Evolutionary conservation across 2,329 filamentous ascomycete genomes (phyloP).

Genomic region (Truncatella angustata): DNA sequence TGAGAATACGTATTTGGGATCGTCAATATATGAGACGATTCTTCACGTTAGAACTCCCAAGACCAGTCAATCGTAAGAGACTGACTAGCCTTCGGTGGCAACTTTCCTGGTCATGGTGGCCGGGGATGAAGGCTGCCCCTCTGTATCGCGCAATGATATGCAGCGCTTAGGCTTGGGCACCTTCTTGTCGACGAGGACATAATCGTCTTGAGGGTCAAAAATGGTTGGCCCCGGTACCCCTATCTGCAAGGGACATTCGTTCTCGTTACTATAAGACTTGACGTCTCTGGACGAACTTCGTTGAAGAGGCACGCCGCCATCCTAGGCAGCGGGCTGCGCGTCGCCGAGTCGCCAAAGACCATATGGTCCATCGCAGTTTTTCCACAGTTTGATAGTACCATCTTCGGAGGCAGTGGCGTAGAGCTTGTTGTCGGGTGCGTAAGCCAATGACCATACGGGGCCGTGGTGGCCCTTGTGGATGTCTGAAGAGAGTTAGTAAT

Average conservation of each 20-base stretch:
- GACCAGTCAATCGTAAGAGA: too few relatives aligned
- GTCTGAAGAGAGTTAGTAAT: slow-evolving; percentile 49
- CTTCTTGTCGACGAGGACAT: too few relatives aligned
- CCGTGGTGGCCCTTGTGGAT: slow-evolving; percentile 96
- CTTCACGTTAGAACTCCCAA: too few relatives aligned
- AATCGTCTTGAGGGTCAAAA: too few relatives aligned
- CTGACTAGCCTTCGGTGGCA: too few relatives aligned
- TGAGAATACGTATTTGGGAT: too few relatives aligned
- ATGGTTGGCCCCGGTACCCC: too few relatives aligned
- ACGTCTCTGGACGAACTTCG: background rate
- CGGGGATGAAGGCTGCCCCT: too few relatives aligned
- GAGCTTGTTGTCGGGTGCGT: slow-evolving; percentile 91
- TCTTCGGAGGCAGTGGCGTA: slow-evolving; percentile 97
- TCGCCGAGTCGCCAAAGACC: slow-evolving; percentile 53
- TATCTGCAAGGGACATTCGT: background rate
- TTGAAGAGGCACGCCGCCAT: slow-evolving; percentile 19
- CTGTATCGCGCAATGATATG: too few relatives aligned
- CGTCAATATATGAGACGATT: too few relatives aligned
- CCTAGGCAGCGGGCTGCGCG: slow-evolving; percentile 35
- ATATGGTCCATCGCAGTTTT: slow-evolving; percentile 65
- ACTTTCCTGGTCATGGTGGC: too few relatives aligned
- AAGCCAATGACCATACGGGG: slow-evolving; percentile 93
- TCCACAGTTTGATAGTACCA: slow-evolving; percentile 92
- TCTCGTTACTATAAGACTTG: background rate
- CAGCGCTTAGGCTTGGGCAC: too few relatives aligned